These are phyloP conservation scores for Linnemannia exigua DNA, from an alignment of 192 early-diverging fungal genomes.

Conservation along the genomic window DNA sequence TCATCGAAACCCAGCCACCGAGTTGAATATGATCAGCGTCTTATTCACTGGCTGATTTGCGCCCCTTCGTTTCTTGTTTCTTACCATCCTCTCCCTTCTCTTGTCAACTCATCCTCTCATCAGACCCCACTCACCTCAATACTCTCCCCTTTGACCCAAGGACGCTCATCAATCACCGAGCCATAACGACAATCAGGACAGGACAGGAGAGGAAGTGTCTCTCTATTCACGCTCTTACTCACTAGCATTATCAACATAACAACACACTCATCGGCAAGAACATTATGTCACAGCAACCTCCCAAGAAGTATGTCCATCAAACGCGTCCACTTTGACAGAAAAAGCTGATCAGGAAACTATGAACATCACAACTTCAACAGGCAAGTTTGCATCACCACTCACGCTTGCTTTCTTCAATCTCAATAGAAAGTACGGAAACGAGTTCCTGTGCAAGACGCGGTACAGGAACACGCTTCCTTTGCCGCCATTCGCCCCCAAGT, in stretches of 20 bases:
- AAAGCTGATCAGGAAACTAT: not conserved
- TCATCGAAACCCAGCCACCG: too few species aligned
- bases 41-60: not conserved
- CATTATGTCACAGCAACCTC: slow-evolving; percentile 44
- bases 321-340: not conserved
- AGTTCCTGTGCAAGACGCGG: slow-evolving; percentile 65
- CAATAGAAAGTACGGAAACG: slow-evolving; percentile 61
- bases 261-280: not conserved
- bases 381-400: not conserved
- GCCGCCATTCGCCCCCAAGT: slow-evolving; percentile 64
- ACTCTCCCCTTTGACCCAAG: too few species aligned
- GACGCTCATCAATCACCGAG: not conserved
- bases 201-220: too few species aligned
- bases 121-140: not conserved
- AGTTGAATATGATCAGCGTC: too few species aligned
- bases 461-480: slow-evolving; percentile 66
- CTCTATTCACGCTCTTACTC: not conserved
- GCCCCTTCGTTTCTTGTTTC: too few species aligned
- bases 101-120: not conserved
- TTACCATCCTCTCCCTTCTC: not conserved
- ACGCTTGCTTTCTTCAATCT: not conserved
- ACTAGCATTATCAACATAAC: not conserved
- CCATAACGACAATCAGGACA: not conserved
- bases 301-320: slow-evolving; percentile 41
- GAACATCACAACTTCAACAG: not conserved